Evolutionary conservation across 225 moss, liverwort and hornwort species (phyloP).

Genomic region (Physcomitrellopsis africana): DNA sequence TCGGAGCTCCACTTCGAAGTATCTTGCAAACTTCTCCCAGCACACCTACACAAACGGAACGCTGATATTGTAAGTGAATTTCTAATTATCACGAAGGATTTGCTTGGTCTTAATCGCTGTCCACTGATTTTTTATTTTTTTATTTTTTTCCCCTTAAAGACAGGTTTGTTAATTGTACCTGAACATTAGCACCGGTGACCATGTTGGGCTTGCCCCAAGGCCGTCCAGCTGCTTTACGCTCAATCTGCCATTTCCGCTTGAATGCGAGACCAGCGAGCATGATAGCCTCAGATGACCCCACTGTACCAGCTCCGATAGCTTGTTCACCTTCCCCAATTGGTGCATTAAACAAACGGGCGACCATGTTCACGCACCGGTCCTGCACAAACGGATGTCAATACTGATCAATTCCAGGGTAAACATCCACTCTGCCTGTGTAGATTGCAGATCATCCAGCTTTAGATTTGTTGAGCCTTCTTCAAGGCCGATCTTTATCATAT

Average conservation of each 20-base stretch:
- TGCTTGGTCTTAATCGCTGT: no score
- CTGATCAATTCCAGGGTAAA: not conserved
- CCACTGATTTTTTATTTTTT: no score
- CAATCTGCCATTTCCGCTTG: slow-evolving; percentile 64
- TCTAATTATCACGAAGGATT: no score
- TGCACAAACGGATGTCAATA: not conserved
- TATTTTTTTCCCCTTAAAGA: no score
- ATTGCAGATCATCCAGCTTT: no score
- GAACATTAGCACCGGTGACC: slow-evolving; percentile 64
- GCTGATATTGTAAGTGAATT: no score
- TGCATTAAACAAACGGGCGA: slow-evolving; percentile 50
- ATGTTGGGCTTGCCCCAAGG: slow-evolving; percentile 63
- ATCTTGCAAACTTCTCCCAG: slow-evolving; percentile 67
- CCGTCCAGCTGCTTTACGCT: slow-evolving; percentile 52
- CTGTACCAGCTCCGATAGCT: slow-evolving; percentile 48
- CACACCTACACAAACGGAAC: slow-evolving; percentile 42
- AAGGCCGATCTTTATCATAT: no score
- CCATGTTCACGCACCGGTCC: slow-evolving; percentile 60
- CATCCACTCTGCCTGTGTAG: not conserved
- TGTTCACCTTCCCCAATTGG: slow-evolving; percentile 36
- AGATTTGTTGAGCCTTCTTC: no score
- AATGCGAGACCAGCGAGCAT: slow-evolving; percentile 67
- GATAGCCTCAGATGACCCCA: slow-evolving; percentile 55
- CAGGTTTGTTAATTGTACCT: slow-evolving; percentile 31
- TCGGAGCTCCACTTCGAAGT: slow-evolving; percentile 65